These are phyloP conservation scores for Thraustotheca clavata DNA, from an alignment of 352 stramenopile genomes.

Conservation along the genomic window DNA sequence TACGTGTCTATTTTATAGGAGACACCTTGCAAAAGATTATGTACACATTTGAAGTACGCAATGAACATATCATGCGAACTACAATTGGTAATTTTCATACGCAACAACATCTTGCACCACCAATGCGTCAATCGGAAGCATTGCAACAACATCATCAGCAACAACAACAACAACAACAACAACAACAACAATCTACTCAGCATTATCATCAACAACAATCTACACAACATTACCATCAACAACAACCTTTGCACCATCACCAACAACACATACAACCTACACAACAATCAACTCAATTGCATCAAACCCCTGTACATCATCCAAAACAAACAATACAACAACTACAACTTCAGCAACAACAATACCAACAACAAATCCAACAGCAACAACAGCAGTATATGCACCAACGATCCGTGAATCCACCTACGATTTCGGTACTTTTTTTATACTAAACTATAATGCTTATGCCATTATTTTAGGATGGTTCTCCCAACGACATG, in stretches of 20 bases:
- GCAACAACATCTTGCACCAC: background rate
- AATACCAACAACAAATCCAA: background rate
- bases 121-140: background rate
- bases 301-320: background rate
- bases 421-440: too few species aligned
- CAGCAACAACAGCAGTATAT: slow-evolving; percentile 3
- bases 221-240: background rate
- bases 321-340: background rate
- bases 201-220: background rate
- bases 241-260: background rate
- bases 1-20: background rate
- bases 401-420: too few species aligned
- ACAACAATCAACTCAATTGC: background rate
- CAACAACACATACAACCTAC: background rate
- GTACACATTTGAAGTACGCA: background rate
- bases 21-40: background rate
- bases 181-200: background rate
- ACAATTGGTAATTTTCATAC: background rate
- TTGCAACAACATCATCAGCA: background rate
- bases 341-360: background rate
- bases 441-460: too few species aligned
- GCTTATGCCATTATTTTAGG: too few species aligned
- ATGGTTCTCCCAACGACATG: too few species aligned
- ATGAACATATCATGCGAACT: slow-evolving; percentile 3
- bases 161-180: background rate